Evolutionary conservation across 345 rosid species (phyloP), one percentile per base, ranked within the genome.

Genomic region (Lepidium africanum): DNA sequence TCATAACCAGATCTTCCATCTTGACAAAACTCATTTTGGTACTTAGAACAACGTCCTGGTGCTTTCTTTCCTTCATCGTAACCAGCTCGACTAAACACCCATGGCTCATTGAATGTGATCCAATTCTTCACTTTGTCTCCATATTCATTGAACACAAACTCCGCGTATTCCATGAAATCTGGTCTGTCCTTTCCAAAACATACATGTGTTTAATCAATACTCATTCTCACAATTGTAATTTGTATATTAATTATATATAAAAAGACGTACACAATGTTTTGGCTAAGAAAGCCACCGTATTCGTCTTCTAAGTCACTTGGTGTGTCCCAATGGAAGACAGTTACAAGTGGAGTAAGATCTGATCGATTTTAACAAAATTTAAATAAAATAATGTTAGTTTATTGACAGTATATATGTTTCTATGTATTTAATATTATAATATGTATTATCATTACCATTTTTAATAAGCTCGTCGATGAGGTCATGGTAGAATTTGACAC

Each of bases 401-500:
- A 30, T 30, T 30, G 33, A 30, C 33, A 5, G 0, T 30, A 30
- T 30, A 30, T 5, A 30, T 27, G 32, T 27, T 30, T 30, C 7
- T 30, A 30, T 5, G 7, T 30, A 30, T 30, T 30, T 5, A 30
- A 30, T 30, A 30, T 27, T 30, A 30, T 30, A 30, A 5, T 0
- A 27, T 27, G 32, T 27, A 4, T 27, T 5, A 30, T 30, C 33
- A 5, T 30, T 55, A 79, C 83, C 77, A 58, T 71, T 74, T 2
- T 61, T 59, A 4, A 76, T 30, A 43, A 79, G 83, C 30, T 48
- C 68, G 33, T 79, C 55, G 52, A 81, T 79, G 71, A 81, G 79
- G 38, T 79, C 61, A 7, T 74, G 80, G 73, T 81, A 79, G 77
- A 70, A 81, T 8, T 73, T 16, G 5, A 81, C 58, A 3, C 83